Conservation (phyloP, 2,329 filamentous ascomycete genomes). For the Colletotrichum sp. region DNA sequence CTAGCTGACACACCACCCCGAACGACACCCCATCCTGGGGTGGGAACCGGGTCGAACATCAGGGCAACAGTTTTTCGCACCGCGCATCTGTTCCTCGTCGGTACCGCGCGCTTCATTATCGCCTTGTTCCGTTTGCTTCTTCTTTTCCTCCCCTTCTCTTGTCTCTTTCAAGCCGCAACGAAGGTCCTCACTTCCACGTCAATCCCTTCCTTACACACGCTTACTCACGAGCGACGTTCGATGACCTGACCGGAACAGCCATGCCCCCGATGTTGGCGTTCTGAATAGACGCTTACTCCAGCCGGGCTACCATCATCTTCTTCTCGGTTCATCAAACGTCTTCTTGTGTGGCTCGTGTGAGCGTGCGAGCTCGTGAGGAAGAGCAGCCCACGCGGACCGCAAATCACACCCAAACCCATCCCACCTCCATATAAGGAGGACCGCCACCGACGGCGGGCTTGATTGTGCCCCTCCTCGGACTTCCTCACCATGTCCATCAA, state of each 20-base stretch:
- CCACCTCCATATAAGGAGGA: slow-evolving; percentile 12
- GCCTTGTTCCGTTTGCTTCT: background rate
- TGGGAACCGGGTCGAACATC: slow-evolving; percentile 8
- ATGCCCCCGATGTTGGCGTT: background rate
- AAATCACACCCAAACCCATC: background rate
- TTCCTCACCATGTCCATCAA: slow-evolving; percentile 9
- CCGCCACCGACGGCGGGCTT: background rate
- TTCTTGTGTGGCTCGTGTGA: slow-evolving; percentile 7
- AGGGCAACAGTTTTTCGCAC: slow-evolving; percentile 9
- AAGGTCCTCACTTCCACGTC: background rate
- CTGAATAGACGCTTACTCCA: background rate
- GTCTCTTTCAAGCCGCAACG: background rate
- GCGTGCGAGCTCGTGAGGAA: background rate
- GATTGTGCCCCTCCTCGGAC: background rate
- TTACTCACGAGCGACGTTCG: slow-evolving; percentile 14
- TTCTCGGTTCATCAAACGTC: slow-evolving; percentile 8
- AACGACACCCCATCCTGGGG: background rate
- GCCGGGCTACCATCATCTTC: background rate
- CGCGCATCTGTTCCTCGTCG: background rate
- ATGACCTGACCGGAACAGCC: slow-evolving; percentile 14
- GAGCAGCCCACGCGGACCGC: background rate
- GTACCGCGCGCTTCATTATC: background rate
- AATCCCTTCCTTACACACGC: slow-evolving; percentile 12
- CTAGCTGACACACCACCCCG: slow-evolving; percentile 11
- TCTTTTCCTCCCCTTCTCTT: background rate